Base-by-base conservation (phyloP, 2,329 filamentous ascomycete genomes). In the Elsinoe arachidis region DNA sequence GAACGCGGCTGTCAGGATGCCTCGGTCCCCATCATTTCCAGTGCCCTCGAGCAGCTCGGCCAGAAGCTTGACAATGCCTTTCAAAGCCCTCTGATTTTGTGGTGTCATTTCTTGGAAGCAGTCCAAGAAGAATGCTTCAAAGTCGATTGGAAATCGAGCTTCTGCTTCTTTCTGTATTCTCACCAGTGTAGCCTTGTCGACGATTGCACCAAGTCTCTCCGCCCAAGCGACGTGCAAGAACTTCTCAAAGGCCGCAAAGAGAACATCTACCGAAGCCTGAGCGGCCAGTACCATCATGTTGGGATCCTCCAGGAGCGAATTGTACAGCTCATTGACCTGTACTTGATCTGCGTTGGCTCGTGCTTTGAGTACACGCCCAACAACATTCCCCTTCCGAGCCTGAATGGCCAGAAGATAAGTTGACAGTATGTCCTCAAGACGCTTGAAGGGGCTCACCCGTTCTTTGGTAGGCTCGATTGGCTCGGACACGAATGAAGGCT, bases 171-270 rank as follows among this genome's bases (percentile, higher is more conserved):
- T 79, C 58, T 95, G 90, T n/a, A 97, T 77, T 1, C 83, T 82
- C 58, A 86, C 81, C 37, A 96, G 77, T 4, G 83, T 80, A 47
- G 86, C 78, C 55, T 82, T 78, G 1, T 88, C 83, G 69, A 97
- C 83, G 57, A 97, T 82, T 2, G 88, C 83, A 0, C 92, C 92
- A 78, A 96, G 90, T 64, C 89, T 86, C 62, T 92, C 87, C 59
- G 81, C 84, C 92, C 92, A 97, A 11, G 88, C 90, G 61, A 90
- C 85, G 59, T 84, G 84, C 60, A 96, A 75, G 64, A 96, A 97
- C 61, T 95, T 96, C 69, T 96, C 91, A 68, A 96, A 97, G 0
- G 91, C 87, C 23, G 88, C 87, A 67, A 96, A 95, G 4, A 97
- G 80, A 17, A 92, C 84, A 66, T 96, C 90, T 7, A 92, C 83